Evolutionary conservation across 1,284 basidiomycete species (phyloP).

Genomic region (Marasmius tenuissimus): DNA sequence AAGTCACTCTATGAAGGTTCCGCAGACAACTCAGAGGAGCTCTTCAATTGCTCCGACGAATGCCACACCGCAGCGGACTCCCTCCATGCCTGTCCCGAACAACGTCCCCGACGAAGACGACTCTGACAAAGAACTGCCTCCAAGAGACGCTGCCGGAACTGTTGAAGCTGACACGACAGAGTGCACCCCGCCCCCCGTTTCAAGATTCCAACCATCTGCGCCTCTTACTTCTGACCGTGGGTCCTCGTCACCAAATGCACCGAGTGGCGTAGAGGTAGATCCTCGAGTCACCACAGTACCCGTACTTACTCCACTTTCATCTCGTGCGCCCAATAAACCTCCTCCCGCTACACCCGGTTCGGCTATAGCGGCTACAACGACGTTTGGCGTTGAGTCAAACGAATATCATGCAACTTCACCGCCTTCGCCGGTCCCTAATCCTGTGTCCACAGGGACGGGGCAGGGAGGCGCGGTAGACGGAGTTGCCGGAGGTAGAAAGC

Average conservation of each 20-base stretch:
- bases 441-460: neutral
- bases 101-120: neutral
- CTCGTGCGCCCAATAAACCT: too few species aligned
- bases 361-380: too few species aligned
- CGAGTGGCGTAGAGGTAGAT: too few species aligned
- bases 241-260: too few species aligned
- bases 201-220: neutral
- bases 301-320: too few species aligned
- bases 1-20: neutral
- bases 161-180: neutral
- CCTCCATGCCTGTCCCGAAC: neutral
- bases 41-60: too few species aligned
- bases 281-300: too few species aligned
- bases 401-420: neutral
- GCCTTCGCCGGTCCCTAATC: neutral
- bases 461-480: neutral
- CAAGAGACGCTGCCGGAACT: neutral
- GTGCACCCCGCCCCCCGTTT: neutral
- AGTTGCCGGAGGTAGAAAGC: neutral
- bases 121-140: neutral
- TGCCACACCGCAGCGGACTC: neutral
- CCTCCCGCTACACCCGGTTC: too few species aligned
- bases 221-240: neutral
- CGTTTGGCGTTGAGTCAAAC: too few species aligned
- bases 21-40: neutral